Evolutionary conservation across 2,329 filamentous ascomycete species (phyloP).

Genomic region (Fusarium oxysporum): DNA sequence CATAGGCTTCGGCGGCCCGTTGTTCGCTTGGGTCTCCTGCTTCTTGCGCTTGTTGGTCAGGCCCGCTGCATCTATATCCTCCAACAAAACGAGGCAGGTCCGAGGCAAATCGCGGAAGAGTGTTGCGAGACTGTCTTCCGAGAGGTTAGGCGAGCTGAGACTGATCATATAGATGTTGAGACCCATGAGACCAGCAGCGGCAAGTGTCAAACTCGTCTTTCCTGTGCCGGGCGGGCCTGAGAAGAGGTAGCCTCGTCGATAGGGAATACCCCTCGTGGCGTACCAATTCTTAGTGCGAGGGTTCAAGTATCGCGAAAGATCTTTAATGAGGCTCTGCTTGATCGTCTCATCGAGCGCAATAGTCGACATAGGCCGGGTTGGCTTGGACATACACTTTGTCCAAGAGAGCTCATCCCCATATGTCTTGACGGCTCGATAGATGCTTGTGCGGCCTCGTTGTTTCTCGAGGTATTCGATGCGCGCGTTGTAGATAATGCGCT

Average conservation of each 20-base stretch:
- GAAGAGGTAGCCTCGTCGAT: conserved; percentile 38
- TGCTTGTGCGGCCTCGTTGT: conserved; percentile 26
- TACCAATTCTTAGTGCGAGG: conserved; percentile 35
- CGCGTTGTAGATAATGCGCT: conserved; percentile 26
- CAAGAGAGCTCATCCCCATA: conserved; percentile 7
- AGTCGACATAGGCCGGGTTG: conserved; percentile 29
- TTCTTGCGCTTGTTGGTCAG: conserved; percentile 13
- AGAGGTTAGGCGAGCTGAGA: conserved; percentile 6
- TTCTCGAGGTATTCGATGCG: conserved; percentile 25
- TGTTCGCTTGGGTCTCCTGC: not conserved
- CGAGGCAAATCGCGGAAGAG: conserved; percentile 16
- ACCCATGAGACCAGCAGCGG: conserved; percentile 27
- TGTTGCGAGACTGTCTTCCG: conserved; percentile 21
- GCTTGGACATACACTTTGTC: conserved; percentile 32
- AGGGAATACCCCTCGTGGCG: conserved; percentile 33
- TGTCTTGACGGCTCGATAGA: conserved; percentile 11
- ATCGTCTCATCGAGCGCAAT: conserved; percentile 28
- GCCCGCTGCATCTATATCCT: conserved; percentile 30
- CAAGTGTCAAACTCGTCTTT: conserved; percentile 34
- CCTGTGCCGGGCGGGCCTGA: conserved; percentile 37
- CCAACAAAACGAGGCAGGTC: conserved; percentile 23
- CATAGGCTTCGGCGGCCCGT: not conserved
- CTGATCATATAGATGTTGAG: conserved; percentile 35
- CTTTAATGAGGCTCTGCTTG: conserved; percentile 28
- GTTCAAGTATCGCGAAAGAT: conserved; percentile 31